Percentiles rank a stretch among this genome's conserved stretches.
Conservation (phyloP, 768 basidiomycete species). For the Mycena galopus region DNA sequence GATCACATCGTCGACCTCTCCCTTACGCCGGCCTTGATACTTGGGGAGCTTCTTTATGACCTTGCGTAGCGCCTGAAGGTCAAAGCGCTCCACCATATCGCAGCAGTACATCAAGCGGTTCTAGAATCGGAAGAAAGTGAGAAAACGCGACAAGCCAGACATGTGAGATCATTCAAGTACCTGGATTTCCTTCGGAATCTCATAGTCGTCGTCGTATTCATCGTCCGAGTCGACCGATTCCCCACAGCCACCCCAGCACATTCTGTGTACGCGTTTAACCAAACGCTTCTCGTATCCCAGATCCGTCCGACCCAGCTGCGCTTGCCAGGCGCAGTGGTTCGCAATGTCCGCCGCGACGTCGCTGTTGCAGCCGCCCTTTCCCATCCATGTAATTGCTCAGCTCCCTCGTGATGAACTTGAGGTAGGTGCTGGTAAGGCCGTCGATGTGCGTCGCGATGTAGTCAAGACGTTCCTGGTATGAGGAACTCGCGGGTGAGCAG, state of each 20-base stretch:
- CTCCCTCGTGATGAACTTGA: conserved; percentile 17
- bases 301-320: conserved; percentile 14
- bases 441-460: conserved; percentile 25
- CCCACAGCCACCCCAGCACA: conserved; percentile 20
- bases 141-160: not conserved
- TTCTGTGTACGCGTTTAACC: conserved; percentile 14
- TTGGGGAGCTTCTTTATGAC: conserved; percentile 21
- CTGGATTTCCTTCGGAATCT: conserved; percentile 8
- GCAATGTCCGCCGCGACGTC: conserved; percentile 18
- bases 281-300: conserved; percentile 8
- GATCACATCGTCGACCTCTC: conserved; percentile 12
- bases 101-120: conserved; percentile 2
- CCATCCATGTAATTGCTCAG: conserved; percentile 19
- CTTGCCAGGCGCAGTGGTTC: conserved; percentile 22
- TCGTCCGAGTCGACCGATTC: conserved; percentile 25
- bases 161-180: not conserved
- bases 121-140: not conserved
- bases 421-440: conserved; percentile 25
- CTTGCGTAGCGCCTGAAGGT: conserved; percentile 15
- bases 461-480: conserved; percentile 16
- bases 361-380: conserved; percentile 16
- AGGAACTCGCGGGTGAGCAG: not conserved
- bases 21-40: conserved; percentile 24
- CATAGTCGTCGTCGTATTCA: conserved; percentile 28
- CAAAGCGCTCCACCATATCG: conserved; percentile 15